phyloP scores from a whole-genome alignment of 140 eudicot genomes.

The Ambrosia hybrid region DNA sequence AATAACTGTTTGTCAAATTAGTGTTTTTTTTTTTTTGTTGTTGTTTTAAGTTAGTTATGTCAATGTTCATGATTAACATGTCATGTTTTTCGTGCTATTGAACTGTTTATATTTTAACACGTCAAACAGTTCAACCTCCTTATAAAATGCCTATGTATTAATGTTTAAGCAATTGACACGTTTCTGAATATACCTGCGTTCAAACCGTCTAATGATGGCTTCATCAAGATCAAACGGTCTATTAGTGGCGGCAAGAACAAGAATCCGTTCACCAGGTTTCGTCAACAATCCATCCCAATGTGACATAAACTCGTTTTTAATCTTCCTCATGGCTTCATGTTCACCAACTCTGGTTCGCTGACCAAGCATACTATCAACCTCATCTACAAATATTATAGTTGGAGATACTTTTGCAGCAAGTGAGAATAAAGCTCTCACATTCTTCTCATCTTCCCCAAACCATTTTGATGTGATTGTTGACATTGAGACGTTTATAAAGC shows the following conservation, averaged over 20 bases:
- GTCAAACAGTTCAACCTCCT: too few relatives aligned
- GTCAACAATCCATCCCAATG: constrained; percentile 96
- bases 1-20: too few relatives aligned
- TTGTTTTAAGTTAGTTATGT: too few relatives aligned
- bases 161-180: not conserved
- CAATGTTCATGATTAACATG: not conserved
- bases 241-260: constrained; percentile 92
- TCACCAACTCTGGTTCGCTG: constrained; percentile 95
- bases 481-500: constrained; percentile 94
- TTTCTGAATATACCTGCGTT: constrained; percentile 63
- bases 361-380: constrained; percentile 98
- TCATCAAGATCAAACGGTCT: constrained; percentile 95
- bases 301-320: constrained; percentile 89
- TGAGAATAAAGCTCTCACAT: constrained; percentile 84
- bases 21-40: too few relatives aligned
- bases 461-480: constrained; percentile 97
- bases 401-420: constrained; percentile 95
- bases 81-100: not conserved
- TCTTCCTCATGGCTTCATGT: constrained; percentile 94
- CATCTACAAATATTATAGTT: constrained; percentile 85
- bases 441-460: constrained; percentile 99
- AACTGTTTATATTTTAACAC: not conserved
- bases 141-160: too few relatives aligned
- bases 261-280: constrained; percentile 76
- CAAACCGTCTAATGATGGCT: constrained; percentile 89